Evolutionary conservation across 176 grass and related monocot species (phyloP), one percentile per base, ranked within the genome.

Genomic region (Urochloa ruziziensis): DNA sequence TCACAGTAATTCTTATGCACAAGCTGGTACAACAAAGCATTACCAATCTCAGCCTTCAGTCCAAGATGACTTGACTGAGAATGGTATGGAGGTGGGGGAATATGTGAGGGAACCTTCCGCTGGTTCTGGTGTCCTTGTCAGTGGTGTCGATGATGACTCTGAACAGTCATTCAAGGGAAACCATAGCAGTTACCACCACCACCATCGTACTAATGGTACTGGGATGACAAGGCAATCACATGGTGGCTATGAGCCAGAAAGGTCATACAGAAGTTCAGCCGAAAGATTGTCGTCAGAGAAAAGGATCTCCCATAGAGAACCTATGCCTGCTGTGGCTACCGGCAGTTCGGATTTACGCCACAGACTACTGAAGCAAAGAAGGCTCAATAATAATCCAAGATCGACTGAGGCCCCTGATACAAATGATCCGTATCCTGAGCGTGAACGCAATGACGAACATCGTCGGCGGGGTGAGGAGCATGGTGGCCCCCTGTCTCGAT

Each of bases 311-410:
- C 62, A 86, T 47, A 72, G 70, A 73, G 86, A 81, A 12, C 28
- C 60, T 59, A 44, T 70, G 35, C 33, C 44, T 32, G 60, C 29
- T 62, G 67, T 39, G 15, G 44, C 35, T 61, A 67, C 88, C 28
- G 37, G 47, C 16, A 68, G 68, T 40, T 91, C 83, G 10, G 88
- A 94, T 73, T 67, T 94, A 65, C 88, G 88, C 44, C 88, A 94
- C 64, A 80, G 63, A 70, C 83, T 94, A 85, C 73, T 87, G 69
- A 90, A 94, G 61, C 87, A 75, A 80, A 88, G 90, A 86, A 86
- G 74, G 73, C 78, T 83, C 30, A 80, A 61, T 83, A 47, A 77
- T 61, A 39, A 81, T 62, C 39, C 68, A 42, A 70, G 81, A 75
- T 44, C 35, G 0, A 33, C 59, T 4, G 24, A 58, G 27, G 67